Evolutionary conservation across 2,329 filamentous ascomycete species (phyloP).

Genomic region (Aspergillus luchuensis): DNA sequence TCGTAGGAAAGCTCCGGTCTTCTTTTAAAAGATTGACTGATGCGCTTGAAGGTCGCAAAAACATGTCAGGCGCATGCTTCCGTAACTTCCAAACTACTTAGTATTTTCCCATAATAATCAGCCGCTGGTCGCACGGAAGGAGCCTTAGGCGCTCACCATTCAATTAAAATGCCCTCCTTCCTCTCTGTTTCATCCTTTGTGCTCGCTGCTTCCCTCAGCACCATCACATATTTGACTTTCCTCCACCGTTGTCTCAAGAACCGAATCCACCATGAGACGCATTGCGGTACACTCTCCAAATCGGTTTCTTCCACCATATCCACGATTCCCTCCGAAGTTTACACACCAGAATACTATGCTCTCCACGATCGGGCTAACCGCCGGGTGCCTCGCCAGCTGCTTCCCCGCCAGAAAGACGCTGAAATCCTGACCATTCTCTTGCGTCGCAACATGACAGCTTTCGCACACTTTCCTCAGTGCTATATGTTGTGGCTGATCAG

Average conservation of each 20-base stretch:
- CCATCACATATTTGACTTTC: constrained; percentile 27
- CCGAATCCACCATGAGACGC: constrained; percentile 25
- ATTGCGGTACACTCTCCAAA: constrained; percentile 20
- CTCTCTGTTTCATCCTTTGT: constrained; percentile 3
- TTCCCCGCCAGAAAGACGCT: constrained; percentile 21
- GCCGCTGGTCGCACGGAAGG: not conserved
- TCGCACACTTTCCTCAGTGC: constrained; percentile 38
- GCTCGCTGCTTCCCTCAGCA: constrained; percentile 29
- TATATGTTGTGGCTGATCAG: constrained; percentile 28
- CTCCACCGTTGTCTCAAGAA: constrained; percentile 27
- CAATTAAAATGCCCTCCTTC: constrained; percentile 1
- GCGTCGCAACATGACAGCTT: constrained; percentile 37
- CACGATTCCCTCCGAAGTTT: constrained; percentile 26
- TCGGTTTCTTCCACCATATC: constrained; percentile 20
- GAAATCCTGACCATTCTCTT: constrained; percentile 33
- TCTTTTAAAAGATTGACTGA: not conserved
- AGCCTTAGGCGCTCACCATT: not conserved
- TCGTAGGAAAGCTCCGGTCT: not conserved
- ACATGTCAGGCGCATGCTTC: no score
- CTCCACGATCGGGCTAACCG: constrained; percentile 29
- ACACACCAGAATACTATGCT: constrained; percentile 22
- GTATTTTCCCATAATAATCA: no score
- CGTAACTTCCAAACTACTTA: no score
- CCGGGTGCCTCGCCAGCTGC: constrained; percentile 21
- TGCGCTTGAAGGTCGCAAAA: not conserved